Percentiles rank a stretch among this genome's conserved stretches.
These are phyloP conservation scores for Ustilago crameri DNA, from an alignment of 1,284 basidiomycete genomes.

Conservation along the genomic window DNA sequence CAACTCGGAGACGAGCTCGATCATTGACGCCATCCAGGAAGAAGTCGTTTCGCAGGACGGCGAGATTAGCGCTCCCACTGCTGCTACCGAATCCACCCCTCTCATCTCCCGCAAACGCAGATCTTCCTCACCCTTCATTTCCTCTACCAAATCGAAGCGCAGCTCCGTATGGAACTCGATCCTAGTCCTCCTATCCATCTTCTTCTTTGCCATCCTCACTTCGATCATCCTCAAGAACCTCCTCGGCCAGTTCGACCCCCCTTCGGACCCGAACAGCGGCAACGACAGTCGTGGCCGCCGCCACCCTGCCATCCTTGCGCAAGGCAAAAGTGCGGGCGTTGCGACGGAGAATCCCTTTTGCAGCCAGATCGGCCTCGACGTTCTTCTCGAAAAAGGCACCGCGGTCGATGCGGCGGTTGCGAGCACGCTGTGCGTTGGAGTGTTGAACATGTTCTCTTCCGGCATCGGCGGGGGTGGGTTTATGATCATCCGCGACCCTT, in stretches of 20 bases:
- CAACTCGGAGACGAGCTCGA: constrained; percentile 1
- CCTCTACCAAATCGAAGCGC: constrained; percentile 4
- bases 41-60: constrained; percentile 35
- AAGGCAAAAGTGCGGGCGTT: constrained; percentile 48
- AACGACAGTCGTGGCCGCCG: constrained; percentile 37
- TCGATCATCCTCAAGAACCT: constrained; percentile 46
- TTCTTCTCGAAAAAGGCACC: constrained; percentile 78
- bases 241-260: constrained; percentile 24
- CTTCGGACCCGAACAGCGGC: neutral
- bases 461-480: constrained; percentile 69
- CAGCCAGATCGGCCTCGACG: constrained; percentile 51
- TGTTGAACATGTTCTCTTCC: constrained; percentile 68
- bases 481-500: constrained; percentile 51
- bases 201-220: constrained; percentile 28
- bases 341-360: constrained; percentile 56
- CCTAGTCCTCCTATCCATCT: constrained; percentile 45
- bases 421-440: constrained; percentile 69
- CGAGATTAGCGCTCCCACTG: constrained; percentile 4
- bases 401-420: constrained; percentile 89
- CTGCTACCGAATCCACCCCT: constrained; percentile 21
- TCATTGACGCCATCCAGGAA: constrained; percentile 37
- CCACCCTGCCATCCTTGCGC: constrained; percentile 45
- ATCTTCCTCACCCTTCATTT: neutral
- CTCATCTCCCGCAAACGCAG: constrained; percentile 11
- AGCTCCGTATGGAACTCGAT: constrained; percentile 28